Evolutionary conservation across 129 eudicot species (phyloP).

Genomic region (Helianthus annuus): DNA sequence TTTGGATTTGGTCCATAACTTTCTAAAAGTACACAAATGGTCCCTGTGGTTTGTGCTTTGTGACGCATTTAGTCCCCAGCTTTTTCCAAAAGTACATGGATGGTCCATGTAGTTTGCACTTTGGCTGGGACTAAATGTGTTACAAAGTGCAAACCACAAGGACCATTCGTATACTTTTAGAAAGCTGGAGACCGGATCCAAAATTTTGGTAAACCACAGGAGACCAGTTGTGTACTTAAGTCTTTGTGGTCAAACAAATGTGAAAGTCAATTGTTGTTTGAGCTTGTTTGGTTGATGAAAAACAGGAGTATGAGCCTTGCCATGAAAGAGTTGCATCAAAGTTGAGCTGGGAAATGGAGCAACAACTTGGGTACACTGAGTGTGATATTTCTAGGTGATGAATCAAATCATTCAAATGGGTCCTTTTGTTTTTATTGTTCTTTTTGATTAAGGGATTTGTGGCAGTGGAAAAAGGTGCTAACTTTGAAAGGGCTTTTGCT

Average conservation of each 20-base stretch:
- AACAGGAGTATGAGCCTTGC: conserved; percentile 54
- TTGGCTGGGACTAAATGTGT: no score
- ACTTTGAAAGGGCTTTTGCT: conserved; percentile 40
- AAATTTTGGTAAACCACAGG: no score
- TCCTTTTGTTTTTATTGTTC: not conserved
- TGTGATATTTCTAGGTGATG: conserved; percentile 21
- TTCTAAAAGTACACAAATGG: no score
- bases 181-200: no score
- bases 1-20: no score
- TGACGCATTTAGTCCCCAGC: no score
- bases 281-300: conserved; percentile 14
- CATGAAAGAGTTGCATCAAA: conserved; percentile 56
- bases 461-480: conserved; percentile 40
- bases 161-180: no score
- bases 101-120: no score
- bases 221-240: no score
- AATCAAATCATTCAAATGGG: conserved; percentile 2
- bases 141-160: no score
- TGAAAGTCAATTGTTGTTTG: conserved; percentile 23
- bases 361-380: conserved; percentile 18
- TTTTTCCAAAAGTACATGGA: no score
- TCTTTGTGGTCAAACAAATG: conserved; percentile 2
- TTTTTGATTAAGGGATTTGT: conserved; percentile 11
- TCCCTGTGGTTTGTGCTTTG: no score
- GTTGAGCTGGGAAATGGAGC: conserved; percentile 26